Percentiles rank a stretch among this genome's conserved stretches.
phyloP scores from a whole-genome alignment of 2,329 filamentous ascomycete genomes.

The Arthroderma sp. region DNA sequence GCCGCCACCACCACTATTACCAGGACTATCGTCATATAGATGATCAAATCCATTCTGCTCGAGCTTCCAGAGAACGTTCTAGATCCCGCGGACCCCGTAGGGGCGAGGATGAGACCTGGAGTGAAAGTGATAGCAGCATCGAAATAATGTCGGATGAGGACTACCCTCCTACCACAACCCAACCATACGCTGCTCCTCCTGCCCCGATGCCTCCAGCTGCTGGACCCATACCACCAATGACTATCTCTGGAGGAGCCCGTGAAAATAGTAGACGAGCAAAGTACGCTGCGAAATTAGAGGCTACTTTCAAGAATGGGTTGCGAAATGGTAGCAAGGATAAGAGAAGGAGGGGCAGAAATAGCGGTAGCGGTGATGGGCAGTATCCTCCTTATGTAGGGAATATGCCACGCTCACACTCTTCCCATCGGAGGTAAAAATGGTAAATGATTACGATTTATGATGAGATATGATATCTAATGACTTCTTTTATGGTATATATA shows the following conservation, averaged over 20 bases:
- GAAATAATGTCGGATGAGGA: not conserved
- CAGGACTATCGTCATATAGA: not conserved
- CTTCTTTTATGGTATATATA: not conserved
- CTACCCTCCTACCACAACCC: not conserved
- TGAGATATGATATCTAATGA: not conserved
- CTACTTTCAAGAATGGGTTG: not conserved
- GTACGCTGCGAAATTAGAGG: not conserved
- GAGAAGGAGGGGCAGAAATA: not conserved
- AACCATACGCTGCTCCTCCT: not conserved
- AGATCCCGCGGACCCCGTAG: not conserved
- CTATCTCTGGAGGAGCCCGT: not conserved
- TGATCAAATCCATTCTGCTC: not conserved
- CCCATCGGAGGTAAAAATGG: not conserved
- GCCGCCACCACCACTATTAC: not conserved
- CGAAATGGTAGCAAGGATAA: not conserved
- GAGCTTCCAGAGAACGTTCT: not conserved
- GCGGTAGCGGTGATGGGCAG: not conserved
- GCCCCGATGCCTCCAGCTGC: not conserved
- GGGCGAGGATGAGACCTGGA: not conserved
- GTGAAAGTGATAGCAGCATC: constrained; percentile 2
- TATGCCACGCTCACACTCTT: not conserved
- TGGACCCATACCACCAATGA: not conserved
- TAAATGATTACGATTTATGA: not conserved
- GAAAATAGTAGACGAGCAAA: not conserved
- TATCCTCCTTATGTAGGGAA: not conserved